phyloP scores from a whole-genome alignment of 2,329 filamentous ascomycete genomes.

The Fusarium transvaalense region DNA sequence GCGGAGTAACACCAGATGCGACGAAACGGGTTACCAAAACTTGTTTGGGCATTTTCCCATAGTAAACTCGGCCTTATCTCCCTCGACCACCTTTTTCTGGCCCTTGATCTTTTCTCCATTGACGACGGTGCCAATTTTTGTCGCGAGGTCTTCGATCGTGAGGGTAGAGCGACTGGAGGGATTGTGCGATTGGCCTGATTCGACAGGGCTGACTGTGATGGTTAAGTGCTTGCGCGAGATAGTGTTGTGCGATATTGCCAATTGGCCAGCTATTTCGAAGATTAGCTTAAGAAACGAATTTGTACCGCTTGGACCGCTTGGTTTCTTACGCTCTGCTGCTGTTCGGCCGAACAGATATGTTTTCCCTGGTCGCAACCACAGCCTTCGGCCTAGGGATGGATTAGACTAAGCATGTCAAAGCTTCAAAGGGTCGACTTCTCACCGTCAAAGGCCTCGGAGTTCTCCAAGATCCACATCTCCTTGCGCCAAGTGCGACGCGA shows the following conservation, averaged over 20 bases:
- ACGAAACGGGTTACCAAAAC: conserved; percentile 63
- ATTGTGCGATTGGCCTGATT: conserved; percentile 73
- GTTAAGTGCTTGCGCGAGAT: conserved; percentile 91
- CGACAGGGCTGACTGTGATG: conserved; percentile 76
- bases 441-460: conserved; percentile 66
- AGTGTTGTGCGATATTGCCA: conserved; percentile 81
- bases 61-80: conserved; percentile 69
- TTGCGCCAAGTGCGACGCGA: conserved; percentile 31
- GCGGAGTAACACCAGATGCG: not conserved
- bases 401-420: conserved; percentile 12
- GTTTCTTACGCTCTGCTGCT: conserved; percentile 68
- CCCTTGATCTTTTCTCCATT: conserved; percentile 79
- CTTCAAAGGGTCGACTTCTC: conserved; percentile 14
- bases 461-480: conserved; percentile 75
- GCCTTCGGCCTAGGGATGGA: conserved; percentile 58
- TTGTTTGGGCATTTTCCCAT: conserved; percentile 77
- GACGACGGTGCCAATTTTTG: conserved; percentile 84
- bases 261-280: conserved; percentile 66
- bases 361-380: conserved; percentile 90
- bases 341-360: conserved; percentile 88
- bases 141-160: conserved; percentile 81
- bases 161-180: conserved; percentile 75
- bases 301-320: no score
- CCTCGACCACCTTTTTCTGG: conserved; percentile 66
- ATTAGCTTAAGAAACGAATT: conserved; percentile 13